phyloP scores from a whole-genome alignment of 2,329 filamentous ascomycete species.

The Ophiosphaerella korrae region DNA sequence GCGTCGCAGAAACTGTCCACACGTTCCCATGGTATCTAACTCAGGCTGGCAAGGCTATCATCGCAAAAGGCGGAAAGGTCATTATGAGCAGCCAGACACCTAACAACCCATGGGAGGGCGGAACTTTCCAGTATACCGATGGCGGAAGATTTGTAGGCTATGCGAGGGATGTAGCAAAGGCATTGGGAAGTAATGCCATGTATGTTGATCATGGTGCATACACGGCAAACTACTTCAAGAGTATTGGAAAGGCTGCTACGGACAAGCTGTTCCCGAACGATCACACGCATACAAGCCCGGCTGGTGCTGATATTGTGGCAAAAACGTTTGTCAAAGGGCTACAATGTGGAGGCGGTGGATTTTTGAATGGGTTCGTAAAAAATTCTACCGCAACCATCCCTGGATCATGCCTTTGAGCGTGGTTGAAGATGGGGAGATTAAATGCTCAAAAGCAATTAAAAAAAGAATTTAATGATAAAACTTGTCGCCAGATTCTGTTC shows the following conservation, averaged over 20 bases:
- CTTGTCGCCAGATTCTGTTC: too few species aligned
- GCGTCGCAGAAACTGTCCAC: slow-evolving; percentile 60
- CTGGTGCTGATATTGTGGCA: slow-evolving; percentile 61
- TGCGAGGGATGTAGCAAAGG: slow-evolving; percentile 51
- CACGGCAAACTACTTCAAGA: slow-evolving; percentile 59
- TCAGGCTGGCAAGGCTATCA: slow-evolving; percentile 60
- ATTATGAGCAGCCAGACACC: slow-evolving; percentile 65
- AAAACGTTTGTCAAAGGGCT: slow-evolving; percentile 65
- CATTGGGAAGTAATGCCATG: slow-evolving; percentile 51
- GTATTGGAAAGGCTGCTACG: slow-evolving; percentile 56
- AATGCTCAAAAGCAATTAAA: not conserved
- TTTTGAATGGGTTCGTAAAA: slow-evolving; percentile 48
- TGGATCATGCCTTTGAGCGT: slow-evolving; percentile 34
- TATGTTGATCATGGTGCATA: slow-evolving; percentile 68
- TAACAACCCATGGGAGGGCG: slow-evolving; percentile 67
- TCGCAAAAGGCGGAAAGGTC: slow-evolving; percentile 63
- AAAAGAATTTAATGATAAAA: not conserved
- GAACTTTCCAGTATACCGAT: slow-evolving; percentile 55
- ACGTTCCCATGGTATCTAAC: slow-evolving; percentile 66
- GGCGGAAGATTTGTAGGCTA: slow-evolving; percentile 62
- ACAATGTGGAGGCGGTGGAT: slow-evolving; percentile 54
- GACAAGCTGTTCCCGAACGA: slow-evolving; percentile 63
- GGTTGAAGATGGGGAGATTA: not conserved
- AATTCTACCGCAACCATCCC: slow-evolving; percentile 38
- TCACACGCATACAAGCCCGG: slow-evolving; percentile 66